A percentile compares a stretch with the other conserved stretches of the same genome.
Conservation (phyloP, 2,329 filamentous ascomycete species). For the Exophiala dermatitidis region DNA sequence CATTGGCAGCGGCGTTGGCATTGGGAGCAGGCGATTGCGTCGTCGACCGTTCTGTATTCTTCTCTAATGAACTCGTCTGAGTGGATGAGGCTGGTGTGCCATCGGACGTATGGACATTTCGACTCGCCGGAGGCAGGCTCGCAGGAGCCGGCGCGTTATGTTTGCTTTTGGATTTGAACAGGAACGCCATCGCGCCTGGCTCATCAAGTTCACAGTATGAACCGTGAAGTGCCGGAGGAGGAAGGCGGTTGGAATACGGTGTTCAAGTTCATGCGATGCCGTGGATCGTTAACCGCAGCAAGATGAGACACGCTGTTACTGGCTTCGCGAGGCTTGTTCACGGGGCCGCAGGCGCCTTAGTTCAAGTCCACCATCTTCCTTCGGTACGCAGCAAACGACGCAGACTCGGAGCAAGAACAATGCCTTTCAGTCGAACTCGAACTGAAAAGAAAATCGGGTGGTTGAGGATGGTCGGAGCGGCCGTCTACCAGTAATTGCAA, state of each 20-base stretch:
- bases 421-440: neutral
- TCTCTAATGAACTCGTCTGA: slow-evolving; percentile 45
- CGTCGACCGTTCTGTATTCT: slow-evolving; percentile 16
- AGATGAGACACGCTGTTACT: slow-evolving; percentile 9
- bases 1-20: slow-evolving; percentile 18
- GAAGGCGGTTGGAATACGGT: neutral
- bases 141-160: slow-evolving; percentile 31
- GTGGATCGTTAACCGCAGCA: neutral
- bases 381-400: neutral
- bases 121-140: slow-evolving; percentile 47
- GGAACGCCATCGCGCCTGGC: slow-evolving; percentile 57
- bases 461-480: slow-evolving; percentile 8
- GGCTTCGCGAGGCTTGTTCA: slow-evolving; percentile 9
- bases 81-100: slow-evolving; percentile 45
- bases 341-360: slow-evolving; percentile 7
- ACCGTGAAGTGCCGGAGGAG: neutral
- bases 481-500: neutral
- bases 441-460: neutral
- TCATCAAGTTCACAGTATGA: neutral
- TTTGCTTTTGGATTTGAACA: slow-evolving; percentile 67
- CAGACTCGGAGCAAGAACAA: neutral
- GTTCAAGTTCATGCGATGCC: slow-evolving; percentile 11
- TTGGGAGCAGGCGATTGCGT: slow-evolving; percentile 21
- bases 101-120: slow-evolving; percentile 52
- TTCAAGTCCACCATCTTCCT: slow-evolving; percentile 14